Evolutionary conservation across 345 rosid genomes (phyloP).

Genomic region (Eucalyptus marginata): DNA sequence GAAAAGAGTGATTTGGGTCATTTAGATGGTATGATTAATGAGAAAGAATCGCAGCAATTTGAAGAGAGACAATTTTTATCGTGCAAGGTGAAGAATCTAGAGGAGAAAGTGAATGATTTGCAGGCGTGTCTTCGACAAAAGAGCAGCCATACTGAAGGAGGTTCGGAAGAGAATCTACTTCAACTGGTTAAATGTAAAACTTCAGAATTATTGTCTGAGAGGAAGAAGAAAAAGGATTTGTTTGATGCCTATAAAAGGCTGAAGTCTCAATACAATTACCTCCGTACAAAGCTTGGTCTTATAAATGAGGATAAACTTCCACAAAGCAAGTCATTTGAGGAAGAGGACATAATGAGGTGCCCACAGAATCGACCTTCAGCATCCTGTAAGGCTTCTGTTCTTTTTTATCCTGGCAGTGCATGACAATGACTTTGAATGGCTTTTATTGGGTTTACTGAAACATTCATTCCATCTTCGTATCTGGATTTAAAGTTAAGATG

Average conservation of each 20-base stretch:
- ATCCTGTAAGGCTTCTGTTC: slow-evolving; percentile 20
- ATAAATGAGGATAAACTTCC: slow-evolving; percentile 22
- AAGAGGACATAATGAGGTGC: slow-evolving; percentile 11
- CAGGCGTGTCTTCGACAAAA: slow-evolving; percentile 10
- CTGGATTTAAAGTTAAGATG: not conserved
- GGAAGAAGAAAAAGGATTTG: slow-evolving; percentile 23
- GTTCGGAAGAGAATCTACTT: slow-evolving; percentile 18
- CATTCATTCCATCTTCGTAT: not conserved
- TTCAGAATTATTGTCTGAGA: slow-evolving; percentile 28
- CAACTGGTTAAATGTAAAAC: slow-evolving; percentile 23
- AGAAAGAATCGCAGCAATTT: slow-evolving; percentile 16
- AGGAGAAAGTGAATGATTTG: slow-evolving; percentile 24
- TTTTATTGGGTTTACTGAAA: not conserved
- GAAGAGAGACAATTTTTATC: slow-evolving; percentile 15
- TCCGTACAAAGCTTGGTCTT: slow-evolving; percentile 36
- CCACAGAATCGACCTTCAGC: slow-evolving; percentile 14
- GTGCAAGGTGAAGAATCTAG: slow-evolving; percentile 22
- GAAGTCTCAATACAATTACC: slow-evolving; percentile 58
- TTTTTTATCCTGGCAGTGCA: not conserved
- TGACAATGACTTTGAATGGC: not conserved
- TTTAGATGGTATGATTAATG: slow-evolving; percentile 13
- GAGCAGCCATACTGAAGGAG: not conserved
- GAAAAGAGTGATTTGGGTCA: slow-evolving; percentile 18
- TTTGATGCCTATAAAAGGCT: slow-evolving; percentile 37
- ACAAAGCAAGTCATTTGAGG: slow-evolving; percentile 17